Evolutionary conservation across 345 rosid species (phyloP), one percentile per base, ranked within the genome.

Genomic region (Salix viminalis): DNA sequence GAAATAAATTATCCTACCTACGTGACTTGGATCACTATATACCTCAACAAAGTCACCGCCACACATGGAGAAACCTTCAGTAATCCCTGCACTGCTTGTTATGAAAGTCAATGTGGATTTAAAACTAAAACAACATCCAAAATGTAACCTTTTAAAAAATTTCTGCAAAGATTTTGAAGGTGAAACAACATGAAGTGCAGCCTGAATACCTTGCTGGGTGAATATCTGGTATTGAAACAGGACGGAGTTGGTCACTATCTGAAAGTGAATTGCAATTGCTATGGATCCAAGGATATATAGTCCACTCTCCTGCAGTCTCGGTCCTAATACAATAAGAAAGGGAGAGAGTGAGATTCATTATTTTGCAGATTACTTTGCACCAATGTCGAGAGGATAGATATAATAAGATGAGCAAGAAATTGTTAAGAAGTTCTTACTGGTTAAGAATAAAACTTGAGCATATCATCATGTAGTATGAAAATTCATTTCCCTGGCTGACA

Each of bases 391-490:
- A n/a, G 28, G 26, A 56, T 56, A 56, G 12, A n/a, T n/a, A 56
- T 24, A 82, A 69, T 28, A 54, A 60, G 9, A 67, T n/a, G 7
- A 56, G 3, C 23, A 56, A 67, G 60, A 21, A 34, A 48, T 28
- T 4, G n/a, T 4, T 42, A 28, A 19, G 30, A 71, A 70, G 77
- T 21, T 77, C 97, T 91, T 89, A 93, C 98, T 87, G 85, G 76
- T 96, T 96, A 77, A 96, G 95, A 87, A 96, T 87, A 79, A 96
- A 96, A 87, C 96, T 93, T 8, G 99, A 96, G 89, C 97, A 96
- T 79, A 96, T 96, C 98, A 96, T 96, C 98, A 96, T 96, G 87
- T 93, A 96, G 88, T 96, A 96, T 9, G 99, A 96, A 87, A 96
- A 93, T 79, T 96, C 99, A 80, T 96, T 96, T 84, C 99, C 98